These are phyloP conservation scores for Ascochyta fabae DNA, from an alignment of 2,329 filamentous ascomycete species.

Conservation along the genomic window DNA sequence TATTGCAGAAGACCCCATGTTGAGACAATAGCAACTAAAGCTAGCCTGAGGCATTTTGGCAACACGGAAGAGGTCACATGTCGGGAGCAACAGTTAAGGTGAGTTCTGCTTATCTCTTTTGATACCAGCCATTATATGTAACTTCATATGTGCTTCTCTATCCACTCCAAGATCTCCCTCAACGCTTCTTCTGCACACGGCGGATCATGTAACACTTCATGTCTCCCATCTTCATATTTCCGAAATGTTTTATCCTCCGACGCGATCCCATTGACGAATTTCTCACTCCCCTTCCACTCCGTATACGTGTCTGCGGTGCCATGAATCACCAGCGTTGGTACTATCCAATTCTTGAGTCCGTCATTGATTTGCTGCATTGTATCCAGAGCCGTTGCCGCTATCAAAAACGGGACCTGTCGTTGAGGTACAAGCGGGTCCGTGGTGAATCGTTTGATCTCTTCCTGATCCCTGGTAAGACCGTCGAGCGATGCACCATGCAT, in stretches of 20 bases:
- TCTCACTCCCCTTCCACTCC: slow-evolving; percentile 12
- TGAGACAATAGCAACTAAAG: too few relatives aligned
- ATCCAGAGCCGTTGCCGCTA: slow-evolving; percentile 12
- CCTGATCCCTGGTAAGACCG: slow-evolving; percentile 1
- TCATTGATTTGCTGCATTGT: not conserved
- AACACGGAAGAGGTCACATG: too few relatives aligned
- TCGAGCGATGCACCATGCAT: not conserved
- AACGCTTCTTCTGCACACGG: slow-evolving; percentile 9
- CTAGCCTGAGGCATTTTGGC: too few relatives aligned
- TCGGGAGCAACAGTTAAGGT: too few relatives aligned
- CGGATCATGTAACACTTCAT: slow-evolving; percentile 15
- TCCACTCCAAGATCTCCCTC: slow-evolving; percentile 3
- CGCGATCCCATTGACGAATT: slow-evolving; percentile 3
- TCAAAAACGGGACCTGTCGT: slow-evolving; percentile 5
- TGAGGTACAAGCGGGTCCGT: slow-evolving; percentile 3
- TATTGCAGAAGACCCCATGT: not conserved
- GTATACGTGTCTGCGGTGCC: slow-evolving; percentile 14
- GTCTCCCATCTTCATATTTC: slow-evolving; percentile 10
- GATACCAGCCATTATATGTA: too few relatives aligned
- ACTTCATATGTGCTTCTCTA: not conserved
- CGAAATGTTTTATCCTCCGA: slow-evolving; percentile 3
- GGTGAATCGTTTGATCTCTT: slow-evolving; percentile 1
- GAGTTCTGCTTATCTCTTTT: too few relatives aligned
- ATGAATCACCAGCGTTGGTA: slow-evolving; percentile 13
- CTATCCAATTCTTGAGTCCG: not conserved